A percentile compares a stretch with the other conserved stretches of the same genome.
Evolutionary conservation across 805 yeast genomes (phyloP).

Genomic region (Saccharomycopsis schoenii): DNA sequence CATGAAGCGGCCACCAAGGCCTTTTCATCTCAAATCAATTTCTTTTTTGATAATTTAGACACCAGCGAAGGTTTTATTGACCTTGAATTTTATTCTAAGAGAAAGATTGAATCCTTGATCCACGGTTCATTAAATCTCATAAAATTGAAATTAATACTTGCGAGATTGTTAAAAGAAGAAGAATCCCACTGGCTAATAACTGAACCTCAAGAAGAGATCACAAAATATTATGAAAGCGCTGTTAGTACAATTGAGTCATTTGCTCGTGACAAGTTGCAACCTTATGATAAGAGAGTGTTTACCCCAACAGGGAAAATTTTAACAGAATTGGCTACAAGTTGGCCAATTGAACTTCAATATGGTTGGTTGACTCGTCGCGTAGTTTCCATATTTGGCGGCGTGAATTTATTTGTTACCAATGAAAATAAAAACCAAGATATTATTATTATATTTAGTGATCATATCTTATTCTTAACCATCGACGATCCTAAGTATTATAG

Average conservation of each 20-base stretch:
- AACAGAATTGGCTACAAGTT: slow-evolving; percentile 71
- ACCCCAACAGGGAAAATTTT: slow-evolving; percentile 87
- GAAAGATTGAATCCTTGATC: slow-evolving; percentile 50
- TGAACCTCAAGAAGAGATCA: not conserved
- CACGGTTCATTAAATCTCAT: slow-evolving; percentile 64
- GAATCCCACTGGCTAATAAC: slow-evolving; percentile 8
- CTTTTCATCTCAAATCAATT: slow-evolving; percentile 39
- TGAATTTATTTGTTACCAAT: slow-evolving; percentile 23
- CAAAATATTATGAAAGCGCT: slow-evolving; percentile 40
- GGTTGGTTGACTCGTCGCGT: slow-evolving; percentile 87
- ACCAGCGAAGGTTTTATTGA: slow-evolving; percentile 21
- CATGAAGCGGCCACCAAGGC: slow-evolving; percentile 85
- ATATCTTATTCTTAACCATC: slow-evolving; percentile 53
- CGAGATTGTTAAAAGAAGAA: slow-evolving; percentile 40
- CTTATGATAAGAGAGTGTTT: slow-evolving; percentile 58
- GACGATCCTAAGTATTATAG: slow-evolving; percentile 33
- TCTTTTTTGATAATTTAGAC: slow-evolving; percentile 31
- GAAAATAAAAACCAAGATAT: slow-evolving; percentile 37
- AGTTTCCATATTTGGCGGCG: slow-evolving; percentile 57
- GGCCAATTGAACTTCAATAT: slow-evolving; percentile 82
- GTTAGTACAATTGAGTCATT: slow-evolving; percentile 70
- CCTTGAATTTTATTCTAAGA: slow-evolving; percentile 32
- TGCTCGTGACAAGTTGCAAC: slow-evolving; percentile 45
- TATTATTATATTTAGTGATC: slow-evolving; percentile 73
- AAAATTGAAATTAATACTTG: slow-evolving; percentile 57